Evolutionary conservation across 1,284 basidiomycete species (phyloP).

Genomic region (Omphalotus olearius): DNA sequence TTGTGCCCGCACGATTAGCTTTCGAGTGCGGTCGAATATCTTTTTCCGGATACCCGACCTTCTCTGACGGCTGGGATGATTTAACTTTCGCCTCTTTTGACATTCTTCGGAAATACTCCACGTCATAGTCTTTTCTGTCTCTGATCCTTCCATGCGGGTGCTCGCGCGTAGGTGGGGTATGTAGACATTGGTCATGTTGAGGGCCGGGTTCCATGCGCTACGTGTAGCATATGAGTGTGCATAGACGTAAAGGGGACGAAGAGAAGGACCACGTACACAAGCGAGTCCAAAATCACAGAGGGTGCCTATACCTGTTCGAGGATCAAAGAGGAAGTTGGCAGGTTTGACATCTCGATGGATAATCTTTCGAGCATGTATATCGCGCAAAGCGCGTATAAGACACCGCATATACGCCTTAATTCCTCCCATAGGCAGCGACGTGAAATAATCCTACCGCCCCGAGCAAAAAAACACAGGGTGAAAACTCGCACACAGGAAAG

Average conservation of each 20-base stretch:
- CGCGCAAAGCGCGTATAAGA: slow-evolving; percentile 86
- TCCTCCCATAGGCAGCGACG: slow-evolving; percentile 62
- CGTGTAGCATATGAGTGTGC: background rate
- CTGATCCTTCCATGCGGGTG: slow-evolving; percentile 63
- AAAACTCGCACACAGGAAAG: background rate
- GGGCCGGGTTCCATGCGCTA: slow-evolving; percentile 57
- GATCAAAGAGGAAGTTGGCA: slow-evolving; percentile 96
- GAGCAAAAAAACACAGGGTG: background rate
- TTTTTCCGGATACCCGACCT: slow-evolving; percentile 71
- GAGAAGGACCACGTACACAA: slow-evolving; percentile 52
- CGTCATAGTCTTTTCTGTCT: slow-evolving; percentile 34
- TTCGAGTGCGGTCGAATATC: slow-evolving; percentile 81
- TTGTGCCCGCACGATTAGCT: slow-evolving; percentile 94
- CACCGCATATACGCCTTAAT: slow-evolving; percentile 90
- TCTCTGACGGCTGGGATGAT: slow-evolving; percentile 51
- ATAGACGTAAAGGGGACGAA: slow-evolving; percentile 7
- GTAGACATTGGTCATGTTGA: slow-evolving; percentile 61
- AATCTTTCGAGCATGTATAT: slow-evolving; percentile 80
- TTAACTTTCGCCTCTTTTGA: slow-evolving; percentile 63
- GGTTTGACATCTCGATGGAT: slow-evolving; percentile 99
- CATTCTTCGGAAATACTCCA: slow-evolving; percentile 41
- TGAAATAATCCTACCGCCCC: slow-evolving; percentile 65
- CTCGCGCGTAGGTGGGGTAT: slow-evolving; percentile 57
- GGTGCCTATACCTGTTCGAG: slow-evolving; percentile 78
- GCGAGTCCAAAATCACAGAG: slow-evolving; percentile 96